Evolutionary conservation across 148 eudicot species (phyloP), one percentile per base, ranked within the genome.

Genomic region (Camellia lanceoleosa): DNA sequence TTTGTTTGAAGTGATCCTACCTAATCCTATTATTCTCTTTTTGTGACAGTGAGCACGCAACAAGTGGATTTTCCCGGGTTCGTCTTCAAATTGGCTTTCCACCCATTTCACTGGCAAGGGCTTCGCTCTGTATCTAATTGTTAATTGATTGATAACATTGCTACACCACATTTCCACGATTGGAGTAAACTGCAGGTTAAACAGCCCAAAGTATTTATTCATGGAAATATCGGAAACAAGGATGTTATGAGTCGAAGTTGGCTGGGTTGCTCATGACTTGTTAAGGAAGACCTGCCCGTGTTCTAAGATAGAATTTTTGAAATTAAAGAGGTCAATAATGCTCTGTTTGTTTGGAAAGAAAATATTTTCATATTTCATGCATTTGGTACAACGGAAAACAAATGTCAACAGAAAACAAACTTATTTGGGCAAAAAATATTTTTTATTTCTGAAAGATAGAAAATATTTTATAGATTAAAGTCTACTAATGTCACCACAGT

Each of bases 201-300:
- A 71, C 89, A 83, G 76, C 91, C 98, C 46, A 94, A 92, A 86
- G 93, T 92, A 23, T 92, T 76, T 78, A 82, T 87, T 80, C 94
- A 91, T 72, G 98, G 93, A 79, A 83, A 78, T 64, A 16, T 72
- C 68, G 65, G 51, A 68, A 75, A 84, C 77, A 55, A 68, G 58
- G 88, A 86, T 55, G 80, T 94, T 61, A 84, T 71, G 64, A 75
- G 8, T 65, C 73, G 83, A 89, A 84, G 74, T 71, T 92, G 97
- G 94, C 87, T 91, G 7, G 94, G 93, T 63, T 94, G 98, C 84
- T 84, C 73, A 46, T 77, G 81, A 78, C 44, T 52, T 41, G 9
- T 16, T 23, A 52, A 15, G 12, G 62, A 46, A 66, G 38, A 19
- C 5, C 6, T 41, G 8, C 5, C 41, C 8, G 7, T 30, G 15